Conservation (phyloP, 208 protist genomes). For the Crithidia bombi region DNA sequence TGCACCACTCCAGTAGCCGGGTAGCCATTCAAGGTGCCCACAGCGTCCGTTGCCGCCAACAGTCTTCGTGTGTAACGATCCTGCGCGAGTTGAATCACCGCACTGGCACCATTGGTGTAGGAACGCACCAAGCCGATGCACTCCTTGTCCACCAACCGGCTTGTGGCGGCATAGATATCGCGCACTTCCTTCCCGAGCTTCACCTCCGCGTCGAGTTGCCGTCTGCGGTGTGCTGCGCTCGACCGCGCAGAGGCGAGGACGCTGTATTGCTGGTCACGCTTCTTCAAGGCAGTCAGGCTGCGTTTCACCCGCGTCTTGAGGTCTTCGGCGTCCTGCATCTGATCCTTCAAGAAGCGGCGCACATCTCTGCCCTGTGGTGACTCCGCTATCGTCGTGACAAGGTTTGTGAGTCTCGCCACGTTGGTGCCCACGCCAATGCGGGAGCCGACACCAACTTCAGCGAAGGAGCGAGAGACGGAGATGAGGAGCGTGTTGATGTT, state of each 20-base stretch:
- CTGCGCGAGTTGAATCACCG: constrained; percentile 6
- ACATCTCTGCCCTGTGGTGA: background rate
- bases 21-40: constrained; percentile 2
- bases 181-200: constrained; percentile 5
- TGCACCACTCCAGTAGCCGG: background rate
- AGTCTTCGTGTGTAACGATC: background rate
- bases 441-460: background rate
- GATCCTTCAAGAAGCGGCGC: background rate
- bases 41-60: background rate
- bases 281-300: background rate
- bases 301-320: background rate
- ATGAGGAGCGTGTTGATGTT: constrained; percentile 2
- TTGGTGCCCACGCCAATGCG: constrained; percentile 1
- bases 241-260: background rate
- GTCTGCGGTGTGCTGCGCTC: background rate
- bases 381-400: background rate
- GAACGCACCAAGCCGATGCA: constrained; percentile 2
- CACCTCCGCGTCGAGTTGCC: constrained; percentile 2
- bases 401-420: background rate
- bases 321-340: background rate
- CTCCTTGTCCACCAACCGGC: background rate
- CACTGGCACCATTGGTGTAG: background rate
- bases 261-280: constrained; percentile 1
- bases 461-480: constrained; percentile 3
- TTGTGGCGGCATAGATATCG: background rate